Evolutionary conservation across 2,329 filamentous ascomycete species (phyloP).

Genomic region (Escovopsis sp.): DNA sequence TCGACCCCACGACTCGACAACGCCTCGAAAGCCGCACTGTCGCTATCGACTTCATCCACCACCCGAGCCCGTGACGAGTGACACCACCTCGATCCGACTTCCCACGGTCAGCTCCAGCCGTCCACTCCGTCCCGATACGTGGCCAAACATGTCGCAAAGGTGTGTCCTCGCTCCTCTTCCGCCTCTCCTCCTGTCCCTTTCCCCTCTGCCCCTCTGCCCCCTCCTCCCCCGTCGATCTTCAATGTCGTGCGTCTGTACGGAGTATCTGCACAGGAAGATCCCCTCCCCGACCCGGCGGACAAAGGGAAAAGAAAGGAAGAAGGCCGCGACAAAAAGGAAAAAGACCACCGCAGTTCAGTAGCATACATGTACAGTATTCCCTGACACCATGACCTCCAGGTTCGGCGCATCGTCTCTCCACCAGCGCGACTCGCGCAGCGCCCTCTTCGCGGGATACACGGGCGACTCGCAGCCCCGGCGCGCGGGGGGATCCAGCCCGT

Average conservation of each 20-base stretch:
- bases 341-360: background rate
- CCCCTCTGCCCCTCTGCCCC: background rate
- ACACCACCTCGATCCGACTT: no score
- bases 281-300: no score
- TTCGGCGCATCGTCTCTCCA: slow-evolving; percentile 55
- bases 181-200: background rate
- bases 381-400: slow-evolving; percentile 22
- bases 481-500: slow-evolving; percentile 31
- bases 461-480: slow-evolving; percentile 27
- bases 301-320: no score
- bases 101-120: no score
- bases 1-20: no score
- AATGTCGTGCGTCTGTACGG: no score
- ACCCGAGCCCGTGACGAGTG: no score
- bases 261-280: no score
- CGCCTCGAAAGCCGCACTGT: no score
- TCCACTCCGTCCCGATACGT: background rate
- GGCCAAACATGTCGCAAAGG: slow-evolving; percentile 20
- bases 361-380: no score
- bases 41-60: no score
- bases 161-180: slow-evolving; percentile 7
- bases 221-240: background rate
- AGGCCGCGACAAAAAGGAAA: no score
- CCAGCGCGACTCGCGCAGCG: slow-evolving; percentile 56
- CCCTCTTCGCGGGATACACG: slow-evolving; percentile 62